Percentiles rank a stretch among this genome's conserved stretches.
phyloP scores from a whole-genome alignment of 768 basidiomycete species.

The Pleurotus platypus region DNA sequence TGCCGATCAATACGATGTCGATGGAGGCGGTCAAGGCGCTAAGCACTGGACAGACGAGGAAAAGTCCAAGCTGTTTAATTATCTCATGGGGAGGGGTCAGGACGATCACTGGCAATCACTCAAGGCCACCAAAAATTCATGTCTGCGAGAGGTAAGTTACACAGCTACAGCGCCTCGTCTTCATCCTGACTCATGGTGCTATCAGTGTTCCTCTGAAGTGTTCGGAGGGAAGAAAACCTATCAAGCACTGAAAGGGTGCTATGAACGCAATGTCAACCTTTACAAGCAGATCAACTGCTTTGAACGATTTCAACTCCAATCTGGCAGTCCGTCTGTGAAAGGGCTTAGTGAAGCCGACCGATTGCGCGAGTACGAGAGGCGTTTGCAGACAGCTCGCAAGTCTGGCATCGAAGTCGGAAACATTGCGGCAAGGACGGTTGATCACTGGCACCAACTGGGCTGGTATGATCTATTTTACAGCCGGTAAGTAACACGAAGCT shows the following conservation, averaged over 20 bases:
- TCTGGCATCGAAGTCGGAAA: constrained; percentile 70
- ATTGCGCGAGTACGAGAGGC: constrained; percentile 68
- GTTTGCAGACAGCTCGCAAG: constrained; percentile 62
- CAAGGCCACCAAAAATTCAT: constrained; percentile 78
- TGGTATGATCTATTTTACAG: constrained; percentile 76
- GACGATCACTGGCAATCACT: constrained; percentile 80
- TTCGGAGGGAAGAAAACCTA: constrained; percentile 79
- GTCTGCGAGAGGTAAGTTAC: constrained; percentile 63
- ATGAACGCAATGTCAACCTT: constrained; percentile 80
- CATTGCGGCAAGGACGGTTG: constrained; percentile 67
- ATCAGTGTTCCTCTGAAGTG: constrained; percentile 65
- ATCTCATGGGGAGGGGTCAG: constrained; percentile 69
- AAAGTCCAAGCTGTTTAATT: constrained; percentile 71
- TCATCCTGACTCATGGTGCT: background rate
- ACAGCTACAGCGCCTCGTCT: background rate
- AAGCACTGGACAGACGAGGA: constrained; percentile 88
- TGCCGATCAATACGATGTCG: constrained; percentile 38
- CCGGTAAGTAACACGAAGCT: constrained; percentile 36
- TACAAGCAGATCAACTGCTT: constrained; percentile 82
- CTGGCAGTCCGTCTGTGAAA: constrained; percentile 31
- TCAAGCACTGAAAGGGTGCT: constrained; percentile 81
- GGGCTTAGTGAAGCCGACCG: constrained; percentile 58
- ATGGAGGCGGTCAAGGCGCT: constrained; percentile 54
- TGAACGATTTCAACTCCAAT: constrained; percentile 47
- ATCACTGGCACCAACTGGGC: constrained; percentile 75